These are phyloP conservation scores for Multifurca ochricompacta DNA, from an alignment of 768 basidiomycete species.

Conservation along the genomic window DNA sequence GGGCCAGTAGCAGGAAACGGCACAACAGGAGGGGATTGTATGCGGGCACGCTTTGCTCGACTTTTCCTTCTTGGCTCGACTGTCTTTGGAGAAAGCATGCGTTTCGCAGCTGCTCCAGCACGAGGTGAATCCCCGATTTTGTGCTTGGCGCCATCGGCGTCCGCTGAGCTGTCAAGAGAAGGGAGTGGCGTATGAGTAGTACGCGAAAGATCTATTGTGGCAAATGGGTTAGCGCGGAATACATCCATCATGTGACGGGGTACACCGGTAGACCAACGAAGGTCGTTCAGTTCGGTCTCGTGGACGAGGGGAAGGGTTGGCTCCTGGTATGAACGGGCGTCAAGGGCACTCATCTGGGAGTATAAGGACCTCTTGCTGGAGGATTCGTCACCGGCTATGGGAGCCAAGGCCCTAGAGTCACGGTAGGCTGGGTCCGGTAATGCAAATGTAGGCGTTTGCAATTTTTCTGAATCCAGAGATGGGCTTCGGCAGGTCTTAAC, in stretches of 20 bases:
- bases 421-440: neutral
- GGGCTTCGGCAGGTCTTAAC: neutral
- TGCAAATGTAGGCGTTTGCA: neutral
- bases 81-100: slow-evolving; percentile 2
- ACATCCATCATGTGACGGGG: slow-evolving; percentile 20
- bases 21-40: slow-evolving; percentile 4
- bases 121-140: neutral
- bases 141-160: neutral
- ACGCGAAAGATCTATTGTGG: neutral
- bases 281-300: slow-evolving; percentile 3
- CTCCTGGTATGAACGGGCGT: neutral
- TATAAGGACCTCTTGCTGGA: neutral
- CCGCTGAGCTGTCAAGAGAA: neutral
- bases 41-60: slow-evolving; percentile 15
- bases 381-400: neutral
- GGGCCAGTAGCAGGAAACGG: slow-evolving; percentile 20
- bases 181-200: neutral
- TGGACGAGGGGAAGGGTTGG: neutral
- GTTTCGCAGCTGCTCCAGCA: slow-evolving; percentile 1
- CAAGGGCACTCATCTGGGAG: neutral
- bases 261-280: slow-evolving; percentile 16
- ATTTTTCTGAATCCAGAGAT: neutral
- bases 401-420: neutral
- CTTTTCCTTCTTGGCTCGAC: slow-evolving; percentile 9
- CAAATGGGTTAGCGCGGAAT: slow-evolving; percentile 18